phyloP scores from a whole-genome alignment of 345 rosid genomes.

The Passiflora organensis region DNA sequence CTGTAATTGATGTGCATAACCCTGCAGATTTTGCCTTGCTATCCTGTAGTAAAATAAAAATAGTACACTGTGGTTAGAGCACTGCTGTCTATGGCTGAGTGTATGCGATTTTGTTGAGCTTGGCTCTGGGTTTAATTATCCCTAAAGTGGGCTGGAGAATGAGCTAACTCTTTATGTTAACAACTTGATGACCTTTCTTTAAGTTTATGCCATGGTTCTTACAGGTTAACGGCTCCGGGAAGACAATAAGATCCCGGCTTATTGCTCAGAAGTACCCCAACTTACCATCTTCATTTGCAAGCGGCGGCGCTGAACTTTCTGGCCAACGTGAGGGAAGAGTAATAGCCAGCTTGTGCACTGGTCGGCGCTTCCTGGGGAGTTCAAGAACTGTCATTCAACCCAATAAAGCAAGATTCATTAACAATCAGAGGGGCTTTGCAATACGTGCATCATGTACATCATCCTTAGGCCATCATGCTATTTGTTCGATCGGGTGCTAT shows the following conservation, averaged over 20 bases:
- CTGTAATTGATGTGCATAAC: too few species aligned
- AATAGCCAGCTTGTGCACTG: conserved; percentile 18
- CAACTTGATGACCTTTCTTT: conserved; percentile 15
- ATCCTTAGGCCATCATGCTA: conserved; percentile 6
- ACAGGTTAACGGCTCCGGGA: conserved; percentile 32
- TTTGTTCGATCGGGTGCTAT: neutral
- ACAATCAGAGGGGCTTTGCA: conserved; percentile 26
- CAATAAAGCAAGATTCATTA: conserved; percentile 14
- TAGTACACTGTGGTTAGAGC: neutral
- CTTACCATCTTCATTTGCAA: conserved; percentile 25
- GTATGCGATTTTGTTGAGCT: neutral
- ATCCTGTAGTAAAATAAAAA: too few species aligned
- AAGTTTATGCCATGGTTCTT: conserved; percentile 18
- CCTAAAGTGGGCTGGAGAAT: neutral
- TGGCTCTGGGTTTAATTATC: neutral
- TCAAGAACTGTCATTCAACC: conserved; percentile 38
- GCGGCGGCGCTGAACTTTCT: conserved; percentile 13
- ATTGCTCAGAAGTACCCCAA: conserved; percentile 20
- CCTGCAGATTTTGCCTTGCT: too few species aligned
- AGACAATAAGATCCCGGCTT: conserved; percentile 20
- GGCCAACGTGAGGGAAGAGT: conserved; percentile 25
- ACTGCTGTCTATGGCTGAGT: neutral
- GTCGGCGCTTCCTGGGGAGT: conserved; percentile 61
- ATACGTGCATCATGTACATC: conserved; percentile 73
- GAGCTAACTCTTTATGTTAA: neutral